Evolutionary conservation across 345 rosid species (phyloP).

Genomic region (Syzygium aromaticum): DNA sequence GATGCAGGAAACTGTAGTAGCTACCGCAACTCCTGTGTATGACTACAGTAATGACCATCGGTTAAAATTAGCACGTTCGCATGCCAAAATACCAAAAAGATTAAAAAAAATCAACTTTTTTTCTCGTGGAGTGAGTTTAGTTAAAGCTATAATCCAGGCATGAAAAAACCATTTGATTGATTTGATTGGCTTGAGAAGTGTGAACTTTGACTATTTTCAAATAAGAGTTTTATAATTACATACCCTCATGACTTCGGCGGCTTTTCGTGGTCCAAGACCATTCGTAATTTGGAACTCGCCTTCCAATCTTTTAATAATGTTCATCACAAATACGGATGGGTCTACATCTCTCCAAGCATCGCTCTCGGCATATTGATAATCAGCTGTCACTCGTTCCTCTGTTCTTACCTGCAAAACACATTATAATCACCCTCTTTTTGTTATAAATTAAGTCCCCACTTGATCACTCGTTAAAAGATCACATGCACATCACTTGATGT

Average conservation of each 20-base stretch:
- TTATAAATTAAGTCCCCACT: no score
- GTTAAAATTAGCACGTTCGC: not conserved
- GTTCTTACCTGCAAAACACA: conserved; percentile 19
- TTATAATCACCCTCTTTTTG: not conserved
- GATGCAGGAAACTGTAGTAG: not conserved
- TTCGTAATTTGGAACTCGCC: conserved; percentile 64
- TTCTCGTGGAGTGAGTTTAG: no score
- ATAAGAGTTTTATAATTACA: not conserved
- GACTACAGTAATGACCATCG: not conserved
- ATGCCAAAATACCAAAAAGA: not conserved
- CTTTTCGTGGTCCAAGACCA: conserved; percentile 39
- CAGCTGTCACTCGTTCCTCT: conserved; percentile 42
- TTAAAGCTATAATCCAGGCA: no score
- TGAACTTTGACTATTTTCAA: not conserved
- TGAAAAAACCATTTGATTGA: no score
- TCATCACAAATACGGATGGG: conserved; percentile 39
- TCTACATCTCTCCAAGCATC: conserved; percentile 36
- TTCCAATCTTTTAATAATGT: conserved; percentile 3
- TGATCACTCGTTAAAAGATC: no score
- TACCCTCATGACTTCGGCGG: conserved; percentile 42
- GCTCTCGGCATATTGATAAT: conserved; percentile 1
- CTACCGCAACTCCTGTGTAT: not conserved
- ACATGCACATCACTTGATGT: no score
- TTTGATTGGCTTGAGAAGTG: no score
- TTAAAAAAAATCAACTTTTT: no score